Percentiles rank a stretch among this genome's conserved stretches.
These are phyloP conservation scores for Psilocybe cyanescens DNA, from an alignment of 768 basidiomycete species.

Conservation along the genomic window DNA sequence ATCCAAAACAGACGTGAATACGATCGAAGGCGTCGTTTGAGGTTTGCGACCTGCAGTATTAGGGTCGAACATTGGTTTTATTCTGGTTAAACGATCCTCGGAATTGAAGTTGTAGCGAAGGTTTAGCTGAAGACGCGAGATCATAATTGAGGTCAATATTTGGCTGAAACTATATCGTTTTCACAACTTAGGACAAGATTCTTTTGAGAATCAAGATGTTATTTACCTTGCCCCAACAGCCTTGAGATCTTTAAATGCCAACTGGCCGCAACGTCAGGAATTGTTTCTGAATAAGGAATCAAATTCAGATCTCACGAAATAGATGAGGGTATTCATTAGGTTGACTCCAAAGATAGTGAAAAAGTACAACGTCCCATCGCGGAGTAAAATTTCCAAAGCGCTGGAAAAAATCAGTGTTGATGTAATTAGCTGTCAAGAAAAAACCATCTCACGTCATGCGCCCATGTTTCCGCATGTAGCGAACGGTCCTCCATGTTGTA, in stretches of 20 bases:
- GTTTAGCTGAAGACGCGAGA: slow-evolving; percentile 25
- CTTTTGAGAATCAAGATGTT: background rate
- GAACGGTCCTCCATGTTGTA: slow-evolving; percentile 20
- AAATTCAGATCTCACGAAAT: slow-evolving; percentile 17
- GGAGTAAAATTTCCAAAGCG: slow-evolving; percentile 22
- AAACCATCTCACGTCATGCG: slow-evolving; percentile 20
- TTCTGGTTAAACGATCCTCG: background rate
- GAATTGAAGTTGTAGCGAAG: slow-evolving; percentile 14
- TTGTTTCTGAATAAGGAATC: background rate
- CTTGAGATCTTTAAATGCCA: slow-evolving; percentile 23
- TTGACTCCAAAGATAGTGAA: slow-evolving; percentile 26
- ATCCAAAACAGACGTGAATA: slow-evolving; percentile 11
- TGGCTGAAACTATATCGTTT: slow-evolving; percentile 23
- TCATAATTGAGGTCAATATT: slow-evolving; percentile 25
- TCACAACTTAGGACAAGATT: background rate
- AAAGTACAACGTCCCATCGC: slow-evolving; percentile 27
- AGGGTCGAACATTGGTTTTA: background rate
- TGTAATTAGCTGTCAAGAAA: background rate
- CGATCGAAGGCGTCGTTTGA: background rate
- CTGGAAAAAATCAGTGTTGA: slow-evolving; percentile 1
- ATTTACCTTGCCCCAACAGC: slow-evolving; percentile 26
- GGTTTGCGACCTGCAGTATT: background rate
- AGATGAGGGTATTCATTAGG: slow-evolving; percentile 27
- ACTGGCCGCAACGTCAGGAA: slow-evolving; percentile 5
- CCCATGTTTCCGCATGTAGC: slow-evolving; percentile 20